phyloP scores from a whole-genome alignment of 2,329 filamentous ascomycete genomes.

The Ophiostoma novo-ulmi region DNA sequence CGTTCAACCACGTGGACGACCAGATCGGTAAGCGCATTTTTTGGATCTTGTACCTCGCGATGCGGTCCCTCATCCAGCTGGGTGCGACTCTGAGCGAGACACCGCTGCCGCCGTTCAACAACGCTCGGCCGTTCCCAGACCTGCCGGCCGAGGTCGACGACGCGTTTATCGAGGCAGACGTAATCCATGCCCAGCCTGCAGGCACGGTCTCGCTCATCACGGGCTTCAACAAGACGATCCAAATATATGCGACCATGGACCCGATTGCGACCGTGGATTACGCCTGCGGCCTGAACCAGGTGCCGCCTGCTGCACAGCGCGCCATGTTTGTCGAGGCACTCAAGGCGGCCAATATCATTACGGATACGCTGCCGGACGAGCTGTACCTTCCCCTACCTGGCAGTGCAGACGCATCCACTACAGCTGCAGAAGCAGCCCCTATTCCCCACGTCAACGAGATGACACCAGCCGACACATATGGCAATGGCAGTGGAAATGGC shows the following conservation, averaged over 20 bases:
- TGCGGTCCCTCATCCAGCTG: slow-evolving; percentile 71
- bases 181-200: slow-evolving; percentile 64
- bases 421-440: background rate
- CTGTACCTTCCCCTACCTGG: slow-evolving; percentile 38
- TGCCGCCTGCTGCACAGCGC: slow-evolving; percentile 75
- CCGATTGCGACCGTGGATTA: slow-evolving; percentile 73
- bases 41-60: slow-evolving; percentile 73
- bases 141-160: slow-evolving; percentile 80
- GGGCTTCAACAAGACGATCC: slow-evolving; percentile 75
- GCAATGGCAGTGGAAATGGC: background rate
- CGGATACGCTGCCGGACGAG: slow-evolving; percentile 63
- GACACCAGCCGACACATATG: background rate
- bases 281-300: slow-evolving; percentile 70
- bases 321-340: slow-evolving; percentile 66
- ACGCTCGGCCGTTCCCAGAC: slow-evolving; percentile 67
- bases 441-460: background rate
- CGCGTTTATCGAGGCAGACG: slow-evolving; percentile 66
- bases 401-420: background rate
- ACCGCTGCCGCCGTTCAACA: slow-evolving; percentile 68
- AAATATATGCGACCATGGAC: slow-evolving; percentile 76
- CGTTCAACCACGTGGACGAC: slow-evolving; percentile 60
- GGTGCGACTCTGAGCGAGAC: slow-evolving; percentile 67
- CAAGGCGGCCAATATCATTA: slow-evolving; percentile 61
- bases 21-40: slow-evolving; percentile 75
- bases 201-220: slow-evolving; percentile 65